Conservation (phyloP, 164 flowering plant species). For the Akebia trifoliata region DNA sequence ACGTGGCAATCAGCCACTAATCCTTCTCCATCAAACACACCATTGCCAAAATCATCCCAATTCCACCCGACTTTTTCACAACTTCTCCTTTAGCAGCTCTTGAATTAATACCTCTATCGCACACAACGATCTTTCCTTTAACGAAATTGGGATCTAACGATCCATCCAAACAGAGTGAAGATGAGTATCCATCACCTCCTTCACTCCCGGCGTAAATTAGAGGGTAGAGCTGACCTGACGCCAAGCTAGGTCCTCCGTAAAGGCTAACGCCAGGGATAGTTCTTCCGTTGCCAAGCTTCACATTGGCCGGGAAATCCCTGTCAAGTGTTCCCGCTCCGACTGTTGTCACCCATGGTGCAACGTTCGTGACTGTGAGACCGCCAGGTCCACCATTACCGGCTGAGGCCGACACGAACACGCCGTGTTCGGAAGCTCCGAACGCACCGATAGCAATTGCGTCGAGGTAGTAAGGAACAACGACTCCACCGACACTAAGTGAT, state of each 20-base stretch:
- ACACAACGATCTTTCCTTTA: slow-evolving; percentile 76
- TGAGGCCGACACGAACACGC: slow-evolving; percentile 86
- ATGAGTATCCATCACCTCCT: slow-evolving; percentile 74
- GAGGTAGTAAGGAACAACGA: slow-evolving; percentile 74
- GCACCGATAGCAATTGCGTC: slow-evolving; percentile 87
- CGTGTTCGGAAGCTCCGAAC: slow-evolving; percentile 59
- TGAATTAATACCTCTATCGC: slow-evolving; percentile 84
- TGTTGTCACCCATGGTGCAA: slow-evolving; percentile 92
- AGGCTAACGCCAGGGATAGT: slow-evolving; percentile 56
- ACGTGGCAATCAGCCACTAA: slow-evolving; percentile 91
- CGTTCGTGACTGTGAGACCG: slow-evolving; percentile 73
- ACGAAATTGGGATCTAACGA: slow-evolving; percentile 59
- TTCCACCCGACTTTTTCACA: slow-evolving; percentile 79
- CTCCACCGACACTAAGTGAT: slow-evolving; percentile 86
- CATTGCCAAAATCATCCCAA: slow-evolving; percentile 92
- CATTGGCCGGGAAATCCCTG: slow-evolving; percentile 79
- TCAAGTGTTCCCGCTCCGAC: slow-evolving; percentile 92
- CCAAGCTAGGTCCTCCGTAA: slow-evolving; percentile 68
- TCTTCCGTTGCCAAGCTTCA: slow-evolving; percentile 68
- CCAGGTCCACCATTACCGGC: slow-evolving; percentile 97
- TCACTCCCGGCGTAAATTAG: slow-evolving; percentile 70
- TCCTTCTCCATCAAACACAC: slow-evolving; percentile 88
- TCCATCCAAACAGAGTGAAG: slow-evolving; percentile 81
- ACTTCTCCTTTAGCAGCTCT: slow-evolving; percentile 78
- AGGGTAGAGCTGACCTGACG: slow-evolving; percentile 45